A percentile compares a stretch with the other conserved stretches of the same genome.
Evolutionary conservation across 2,329 filamentous ascomycete genomes (phyloP).

Genomic region (Orbilia quercus): DNA sequence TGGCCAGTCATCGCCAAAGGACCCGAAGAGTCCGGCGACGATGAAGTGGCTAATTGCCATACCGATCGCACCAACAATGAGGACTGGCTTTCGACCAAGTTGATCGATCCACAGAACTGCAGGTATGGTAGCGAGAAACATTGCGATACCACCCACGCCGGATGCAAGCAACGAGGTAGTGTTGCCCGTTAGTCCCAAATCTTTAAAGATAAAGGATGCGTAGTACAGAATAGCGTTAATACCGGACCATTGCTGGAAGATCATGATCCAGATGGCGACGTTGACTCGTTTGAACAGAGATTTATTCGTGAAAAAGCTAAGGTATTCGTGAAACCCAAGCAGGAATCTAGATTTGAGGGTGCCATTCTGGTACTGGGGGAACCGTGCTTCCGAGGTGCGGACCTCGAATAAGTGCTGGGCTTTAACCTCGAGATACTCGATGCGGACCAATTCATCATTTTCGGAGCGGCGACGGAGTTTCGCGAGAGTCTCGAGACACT

Average conservation of each 20-base stretch:
- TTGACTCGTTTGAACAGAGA: conserved; percentile 70
- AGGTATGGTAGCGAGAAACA: conserved; percentile 72
- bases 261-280: conserved; percentile 61
- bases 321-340: conserved; percentile 67
- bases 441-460: conserved; percentile 67
- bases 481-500: conserved; percentile 66
- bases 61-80: conserved; percentile 65
- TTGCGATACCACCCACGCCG: conserved; percentile 76
- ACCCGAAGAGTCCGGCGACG: conserved; percentile 69
- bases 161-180: conserved; percentile 73
- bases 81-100: conserved; percentile 65
- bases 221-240: conserved; percentile 68
- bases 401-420: conserved; percentile 64
- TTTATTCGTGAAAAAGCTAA: conserved; percentile 68
- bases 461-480: conserved; percentile 67
- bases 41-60: conserved; percentile 67
- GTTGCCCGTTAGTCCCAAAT: conserved; percentile 65
- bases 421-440: conserved; percentile 67
- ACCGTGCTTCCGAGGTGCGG: conserved; percentile 67
- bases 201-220: conserved; percentile 67
- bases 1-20: conserved; percentile 68
- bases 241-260: conserved; percentile 67
- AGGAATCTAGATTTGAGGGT: conserved; percentile 63
- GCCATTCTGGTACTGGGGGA: conserved; percentile 63
- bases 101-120: conserved; percentile 67